Conservation (phyloP, 2,329 filamentous ascomycete genomes). For the Sporothrix pallida region DNA sequence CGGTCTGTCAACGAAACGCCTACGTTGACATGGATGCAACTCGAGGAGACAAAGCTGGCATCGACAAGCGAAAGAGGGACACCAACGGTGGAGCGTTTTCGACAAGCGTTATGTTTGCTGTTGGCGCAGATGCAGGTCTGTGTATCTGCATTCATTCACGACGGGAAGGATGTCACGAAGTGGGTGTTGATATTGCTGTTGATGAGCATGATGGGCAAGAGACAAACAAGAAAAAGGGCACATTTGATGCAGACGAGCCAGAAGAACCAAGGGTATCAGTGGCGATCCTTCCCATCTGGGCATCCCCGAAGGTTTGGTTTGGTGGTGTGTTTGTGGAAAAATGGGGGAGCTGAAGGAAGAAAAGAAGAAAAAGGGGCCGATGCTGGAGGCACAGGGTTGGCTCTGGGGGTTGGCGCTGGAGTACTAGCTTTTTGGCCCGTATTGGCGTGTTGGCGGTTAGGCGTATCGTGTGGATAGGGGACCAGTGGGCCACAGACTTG, state of each 20-base stretch:
- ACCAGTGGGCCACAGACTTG: background rate
- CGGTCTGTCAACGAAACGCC: too few relatives aligned
- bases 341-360: background rate
- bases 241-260: background rate
- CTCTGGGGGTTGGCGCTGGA: too few relatives aligned
- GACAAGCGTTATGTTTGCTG: background rate
- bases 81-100: background rate
- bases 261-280: background rate
- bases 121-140: background rate
- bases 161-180: background rate
- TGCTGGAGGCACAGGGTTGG: background rate
- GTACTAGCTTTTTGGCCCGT: too few relatives aligned
- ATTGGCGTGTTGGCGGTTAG: background rate
- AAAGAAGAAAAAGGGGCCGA: background rate
- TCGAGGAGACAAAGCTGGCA: background rate
- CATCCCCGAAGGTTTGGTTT: background rate
- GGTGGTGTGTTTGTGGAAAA: background rate
- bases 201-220: background rate
- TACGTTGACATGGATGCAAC: background rate
- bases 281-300: slow-evolving; percentile 18
- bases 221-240: background rate
- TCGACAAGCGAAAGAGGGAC: background rate
- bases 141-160: background rate
- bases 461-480: slow-evolving; percentile 19
- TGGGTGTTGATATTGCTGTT: background rate